These are phyloP conservation scores for Santalum album DNA, from an alignment of 164 flowering plant species.

Conservation along the genomic window DNA sequence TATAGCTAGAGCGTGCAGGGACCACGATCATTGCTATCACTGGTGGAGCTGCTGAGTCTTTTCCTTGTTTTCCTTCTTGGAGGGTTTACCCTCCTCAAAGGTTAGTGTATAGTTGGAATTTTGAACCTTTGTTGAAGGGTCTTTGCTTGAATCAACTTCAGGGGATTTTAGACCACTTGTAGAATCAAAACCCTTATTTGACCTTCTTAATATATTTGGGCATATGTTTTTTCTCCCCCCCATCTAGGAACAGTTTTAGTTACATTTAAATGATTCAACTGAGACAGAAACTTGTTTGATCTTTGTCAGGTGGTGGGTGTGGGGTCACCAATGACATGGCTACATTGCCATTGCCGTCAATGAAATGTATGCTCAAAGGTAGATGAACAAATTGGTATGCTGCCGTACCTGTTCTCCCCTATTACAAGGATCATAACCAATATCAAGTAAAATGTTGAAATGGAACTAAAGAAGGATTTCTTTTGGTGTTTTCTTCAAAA, in stretches of 20 bases:
- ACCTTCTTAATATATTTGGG: too few species aligned
- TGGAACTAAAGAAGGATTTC: too few species aligned
- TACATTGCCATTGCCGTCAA: slow-evolving; percentile 63
- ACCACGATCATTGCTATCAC: slow-evolving; percentile 60
- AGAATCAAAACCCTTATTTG: too few species aligned
- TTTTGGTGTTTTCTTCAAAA: too few species aligned
- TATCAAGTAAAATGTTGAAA: background rate
- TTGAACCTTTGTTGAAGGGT: too few species aligned
- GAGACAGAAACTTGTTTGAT: background rate
- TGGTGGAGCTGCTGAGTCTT: slow-evolving; percentile 50
- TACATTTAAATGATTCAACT: too few species aligned
- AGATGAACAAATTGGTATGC: slow-evolving; percentile 60
- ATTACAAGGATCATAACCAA: background rate
- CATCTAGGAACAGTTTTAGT: too few species aligned
- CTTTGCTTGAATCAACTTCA: too few species aligned
- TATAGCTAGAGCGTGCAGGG: slow-evolving; percentile 59
- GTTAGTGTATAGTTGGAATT: slow-evolving; percentile 22
- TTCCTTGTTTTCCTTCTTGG: slow-evolving; percentile 75
- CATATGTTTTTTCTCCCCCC: too few species aligned
- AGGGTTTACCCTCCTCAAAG: slow-evolving; percentile 73
- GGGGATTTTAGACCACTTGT: too few species aligned
- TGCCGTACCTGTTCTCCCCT: background rate
- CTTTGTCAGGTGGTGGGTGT: slow-evolving; percentile 66
- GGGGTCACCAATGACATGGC: slow-evolving; percentile 77
- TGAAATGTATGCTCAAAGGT: slow-evolving; percentile 76